A percentile compares a stretch with the other conserved stretches of the same genome.
phyloP scores from a whole-genome alignment of 176 grass and related monocot species.

The Bonia amplexicaulis region DNA sequence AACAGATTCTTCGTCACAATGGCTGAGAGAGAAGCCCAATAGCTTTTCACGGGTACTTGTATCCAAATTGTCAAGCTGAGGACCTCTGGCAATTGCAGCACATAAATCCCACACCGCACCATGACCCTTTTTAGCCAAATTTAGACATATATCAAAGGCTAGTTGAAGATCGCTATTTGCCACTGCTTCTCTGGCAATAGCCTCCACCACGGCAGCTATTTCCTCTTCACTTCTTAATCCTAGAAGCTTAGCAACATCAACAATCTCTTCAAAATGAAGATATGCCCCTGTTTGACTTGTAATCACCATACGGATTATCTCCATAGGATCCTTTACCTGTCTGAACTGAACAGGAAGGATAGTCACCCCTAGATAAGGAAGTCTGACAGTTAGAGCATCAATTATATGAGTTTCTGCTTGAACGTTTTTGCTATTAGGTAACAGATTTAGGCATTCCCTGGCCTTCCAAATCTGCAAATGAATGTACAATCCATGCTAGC shows the following conservation, averaged over 20 bases:
- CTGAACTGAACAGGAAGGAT: conserved; percentile 93
- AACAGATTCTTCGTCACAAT: conserved; percentile 82
- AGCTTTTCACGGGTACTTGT: conserved; percentile 61
- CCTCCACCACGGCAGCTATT: conserved; percentile 78
- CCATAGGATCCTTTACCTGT: conserved; percentile 87
- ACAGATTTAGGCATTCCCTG: conserved; percentile 86
- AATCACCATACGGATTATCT: conserved; percentile 77
- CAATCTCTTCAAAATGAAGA: conserved; percentile 90
- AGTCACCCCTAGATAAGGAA: conserved; percentile 86
- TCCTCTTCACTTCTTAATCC: conserved; percentile 81
- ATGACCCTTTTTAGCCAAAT: conserved; percentile 65
- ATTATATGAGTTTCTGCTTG: conserved; percentile 93
- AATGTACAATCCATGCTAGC: conserved; percentile 26
- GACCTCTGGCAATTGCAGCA: conserved; percentile 80
- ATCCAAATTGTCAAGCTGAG: conserved; percentile 79
- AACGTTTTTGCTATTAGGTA: conserved; percentile 72
- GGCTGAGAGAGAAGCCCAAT: conserved; percentile 75
- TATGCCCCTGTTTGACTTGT: conserved; percentile 80
- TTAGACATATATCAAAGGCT: conserved; percentile 88
- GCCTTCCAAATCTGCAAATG: conserved; percentile 94
- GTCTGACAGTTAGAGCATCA: conserved; percentile 84
- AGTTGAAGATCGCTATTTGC: conserved; percentile 82
- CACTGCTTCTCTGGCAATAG: conserved; percentile 88
- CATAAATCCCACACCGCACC: conserved; percentile 85
- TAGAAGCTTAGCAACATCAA: conserved; percentile 83